phyloP scores from a whole-genome alignment of 805 yeast genomes.

The Schwanniomyces pseudopolymorphus region DNA sequence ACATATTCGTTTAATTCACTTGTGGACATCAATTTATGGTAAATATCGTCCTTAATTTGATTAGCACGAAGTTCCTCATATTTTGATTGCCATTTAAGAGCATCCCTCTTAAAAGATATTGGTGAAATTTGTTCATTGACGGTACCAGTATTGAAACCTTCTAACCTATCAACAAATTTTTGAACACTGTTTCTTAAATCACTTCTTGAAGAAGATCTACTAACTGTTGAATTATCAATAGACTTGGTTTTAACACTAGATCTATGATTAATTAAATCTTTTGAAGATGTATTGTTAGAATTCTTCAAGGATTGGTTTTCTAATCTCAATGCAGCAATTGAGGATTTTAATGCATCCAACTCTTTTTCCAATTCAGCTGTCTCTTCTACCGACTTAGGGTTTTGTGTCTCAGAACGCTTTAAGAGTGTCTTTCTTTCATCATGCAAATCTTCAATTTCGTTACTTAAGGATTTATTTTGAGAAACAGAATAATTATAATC shows the following conservation, averaged over 20 bases:
- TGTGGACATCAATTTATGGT: slow-evolving; percentile 14
- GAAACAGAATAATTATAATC: slow-evolving; percentile 19
- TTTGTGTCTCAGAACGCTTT: neutral
- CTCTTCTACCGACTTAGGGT: neutral
- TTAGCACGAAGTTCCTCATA: slow-evolving; percentile 49
- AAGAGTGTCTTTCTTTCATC: slow-evolving; percentile 11
- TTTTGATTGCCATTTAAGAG: slow-evolving; percentile 50
- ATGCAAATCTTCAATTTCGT: slow-evolving; percentile 18
- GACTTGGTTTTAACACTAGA: slow-evolving; percentile 2
- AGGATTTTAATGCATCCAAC: slow-evolving; percentile 26
- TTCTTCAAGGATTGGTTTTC: slow-evolving; percentile 39
- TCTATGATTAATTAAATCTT: slow-evolving; percentile 2
- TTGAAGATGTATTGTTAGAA: slow-evolving; percentile 8
- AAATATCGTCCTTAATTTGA: slow-evolving; percentile 19
- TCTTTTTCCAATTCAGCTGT: slow-evolving; percentile 17
- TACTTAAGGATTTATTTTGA: slow-evolving; percentile 19
- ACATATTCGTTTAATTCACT: slow-evolving; percentile 28
- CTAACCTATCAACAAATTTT: slow-evolving; percentile 25
- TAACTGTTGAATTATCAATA: neutral
- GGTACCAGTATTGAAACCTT: slow-evolving; percentile 18
- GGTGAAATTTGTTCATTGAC: slow-evolving; percentile 7
- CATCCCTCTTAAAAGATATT: slow-evolving; percentile 23
- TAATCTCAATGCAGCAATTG: slow-evolving; percentile 33
- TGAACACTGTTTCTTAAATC: slow-evolving; percentile 13
- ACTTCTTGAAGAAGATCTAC: neutral